Base-by-base conservation (phyloP, 345 rosid species). In the Anacardium occidentale region DNA sequence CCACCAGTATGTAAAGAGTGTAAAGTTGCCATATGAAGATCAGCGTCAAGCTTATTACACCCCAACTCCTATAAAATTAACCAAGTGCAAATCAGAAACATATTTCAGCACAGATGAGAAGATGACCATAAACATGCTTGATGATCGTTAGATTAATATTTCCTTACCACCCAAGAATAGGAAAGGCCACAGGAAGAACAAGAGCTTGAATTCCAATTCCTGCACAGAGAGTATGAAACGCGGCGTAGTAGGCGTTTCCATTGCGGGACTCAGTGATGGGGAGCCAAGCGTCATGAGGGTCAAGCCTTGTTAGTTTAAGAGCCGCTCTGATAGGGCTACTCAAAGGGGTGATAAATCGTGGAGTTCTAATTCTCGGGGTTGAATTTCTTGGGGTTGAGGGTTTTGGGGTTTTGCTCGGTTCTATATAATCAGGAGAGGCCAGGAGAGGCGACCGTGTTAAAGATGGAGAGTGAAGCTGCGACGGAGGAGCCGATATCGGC, bases 221-320 rank as follows among this genome's bases (percentile, higher is more conserved):
- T 0, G 97, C 89, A 70, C 97, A 94, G 4, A 92, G 95, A 63
- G 85, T 85, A 47, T 92, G 97, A 84, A 90, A 90, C 62, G 91
- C 93, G 0, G 95, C 93, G 58, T 93, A 91, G 66, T 66, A 86
- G 8, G 89, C 81, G 68, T 92, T 94, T 4, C 97, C 97, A 55
- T 92, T 90, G 65, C 97, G 75, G 1, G 98, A 94, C 78, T 91
- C 95, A 3, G 97, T 94, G 72, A 94, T 92, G 0, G 97, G 97
- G 42, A 94, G 87, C 98, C 98, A 94, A 14, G 95, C 95, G 34
- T 90, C 92, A 9, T 78, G 80, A 26, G 91, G 90, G 61, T 87
- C 90, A 18, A 87, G 87, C 83, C 70, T 90, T 0, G 94, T 90
- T 13, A 85, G 80, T 1, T 78, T 72, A 11, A 89, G 85, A 53